Base-by-base conservation (phyloP, 1,139 yeast genomes). In the Pichia kudriavzevii region DNA sequence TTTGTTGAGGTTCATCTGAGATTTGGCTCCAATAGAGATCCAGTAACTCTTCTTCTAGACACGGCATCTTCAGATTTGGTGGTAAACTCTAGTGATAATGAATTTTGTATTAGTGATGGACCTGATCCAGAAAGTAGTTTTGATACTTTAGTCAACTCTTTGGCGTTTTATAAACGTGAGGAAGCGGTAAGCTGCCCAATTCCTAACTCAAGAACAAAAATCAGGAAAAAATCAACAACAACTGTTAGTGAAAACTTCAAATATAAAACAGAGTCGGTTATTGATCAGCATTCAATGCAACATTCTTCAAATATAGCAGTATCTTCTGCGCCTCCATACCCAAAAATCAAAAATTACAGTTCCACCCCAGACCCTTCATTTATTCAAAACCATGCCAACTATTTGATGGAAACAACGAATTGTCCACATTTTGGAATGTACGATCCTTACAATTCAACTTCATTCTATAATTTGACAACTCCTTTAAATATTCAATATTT, bases 41-140 rank as follows among this genome's bases (percentile, higher is more conserved):
- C 58, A 9, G 65, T 76, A 21, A 57, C 60, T 7, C 71, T 75
- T 3, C 55, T 72, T 39, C 52, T 78, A 27, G 84, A 77, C 50
- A 74, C 83, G 7, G 83, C 81, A 0, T 74, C 80, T 7, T 62
- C 79, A 5, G 84, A 77, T 50, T 56, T 75, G 41, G 75, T 83
- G 81, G 69, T 75, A 3, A 42, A 38, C 16, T 29, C 38, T 8
- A 15, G 11, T 1, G 17, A 30, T n/a, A 43, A 42, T 27, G 7
- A 5, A 5, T 15, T 20, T 3, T 43, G 43, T 23, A 7, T 25
- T 9, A 14, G 16, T 7, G 34, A 36, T 19, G 14, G 22, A 8
- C 9, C 8, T 11, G 11, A 10, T 10, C 17, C 13, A 14, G 27
- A n/a, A n/a, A n/a, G n/a, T n/a, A n/a, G n/a, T n/a, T n/a, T n/a